Evolutionary conservation across 2,329 filamentous ascomycete species (phyloP).

Genomic region (Hymenoscyphus infarciens): DNA sequence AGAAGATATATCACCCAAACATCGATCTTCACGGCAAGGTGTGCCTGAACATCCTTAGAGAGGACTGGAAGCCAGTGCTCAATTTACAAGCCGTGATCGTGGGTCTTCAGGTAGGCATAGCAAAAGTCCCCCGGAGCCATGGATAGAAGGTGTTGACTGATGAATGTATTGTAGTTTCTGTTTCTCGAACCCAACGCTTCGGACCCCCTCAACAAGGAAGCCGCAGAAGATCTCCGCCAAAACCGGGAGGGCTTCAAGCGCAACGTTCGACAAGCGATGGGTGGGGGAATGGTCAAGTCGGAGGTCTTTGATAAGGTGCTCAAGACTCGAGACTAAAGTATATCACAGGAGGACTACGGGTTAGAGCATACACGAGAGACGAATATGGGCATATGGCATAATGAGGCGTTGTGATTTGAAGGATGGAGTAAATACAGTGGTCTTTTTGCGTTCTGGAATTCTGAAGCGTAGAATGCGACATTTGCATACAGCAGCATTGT

Average conservation of each 20-base stretch:
- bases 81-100: slow-evolving; percentile 97
- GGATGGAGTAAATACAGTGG: slow-evolving; percentile 25
- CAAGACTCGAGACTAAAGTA: slow-evolving; percentile 39
- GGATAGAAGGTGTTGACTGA: slow-evolving; percentile 6
- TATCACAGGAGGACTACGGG: slow-evolving; percentile 7
- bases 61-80: slow-evolving; percentile 98
- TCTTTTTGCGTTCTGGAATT: slow-evolving; percentile 19
- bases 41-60: slow-evolving; percentile 92
- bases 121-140: not conserved
- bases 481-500: not conserved
- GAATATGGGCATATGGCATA: slow-evolving; percentile 28
- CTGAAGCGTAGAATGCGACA: slow-evolving; percentile 14
- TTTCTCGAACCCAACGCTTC: slow-evolving; percentile 97
- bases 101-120: slow-evolving; percentile 68
- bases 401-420: slow-evolving; percentile 28
- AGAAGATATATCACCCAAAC: slow-evolving; percentile 99
- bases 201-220: slow-evolving; percentile 98
- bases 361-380: slow-evolving; percentile 12
- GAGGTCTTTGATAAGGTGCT: slow-evolving; percentile 75
- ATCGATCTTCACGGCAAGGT: slow-evolving; percentile 98
- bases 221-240: slow-evolving; percentile 82
- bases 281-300: slow-evolving; percentile 71
- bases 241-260: slow-evolving; percentile 88
- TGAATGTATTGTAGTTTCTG: slow-evolving; percentile 63
- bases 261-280: slow-evolving; percentile 83